Evolutionary conservation across 352 stramenopile species (phyloP), one percentile per base, ranked within the genome.

Genomic region (Phytophthora sansomeana): DNA sequence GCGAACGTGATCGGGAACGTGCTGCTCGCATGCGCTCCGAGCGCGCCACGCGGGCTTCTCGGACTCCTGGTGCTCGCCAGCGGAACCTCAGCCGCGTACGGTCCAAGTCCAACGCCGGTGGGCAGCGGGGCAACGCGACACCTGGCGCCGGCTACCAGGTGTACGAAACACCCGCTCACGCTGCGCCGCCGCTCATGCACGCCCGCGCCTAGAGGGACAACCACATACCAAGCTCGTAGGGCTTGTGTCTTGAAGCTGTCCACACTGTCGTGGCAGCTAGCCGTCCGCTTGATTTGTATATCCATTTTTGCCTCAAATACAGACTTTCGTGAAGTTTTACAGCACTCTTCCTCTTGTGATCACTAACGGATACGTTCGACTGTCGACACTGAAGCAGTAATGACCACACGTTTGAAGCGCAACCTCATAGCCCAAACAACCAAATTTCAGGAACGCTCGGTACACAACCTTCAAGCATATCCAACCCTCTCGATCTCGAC

Each of bases 11-110:
- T 43, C 72, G 72, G 13, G 74, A 85, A 28, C 75, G 76, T 21
- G 47, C 68, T 9, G 69, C 68, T 57, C 81, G 81, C 47, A 63
- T 78, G 50, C 81, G 81, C 35, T 66, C 77, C 30, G 63, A 75
- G 16, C 65, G 65, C 19, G 60, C 47, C 28, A 85, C 79, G 55
- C 79, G 78, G 30, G 59, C 48, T 13, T 66, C 68, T 36, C 67
- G 81, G 7, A 86, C 79, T 9, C 79, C 75, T 7, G 78, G 69
- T 39, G 68, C 79, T 16, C 81, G 81, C 35, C 77, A 75, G 41
- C 79, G 80, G 44, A 86, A 90, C 66, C 39, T 89, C 30, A 90
- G 80, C 49, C 78, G 82, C 41, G 70, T 81, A 32, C 75, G 80
- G 10, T 72, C 80, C 55, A 91, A 91, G 61, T 90, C 81, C 6